A percentile compares a stretch with the other conserved stretches of the same genome.
phyloP scores from a whole-genome alignment of 176 grass and related monocot species.

The Oryza glaberrima region DNA sequence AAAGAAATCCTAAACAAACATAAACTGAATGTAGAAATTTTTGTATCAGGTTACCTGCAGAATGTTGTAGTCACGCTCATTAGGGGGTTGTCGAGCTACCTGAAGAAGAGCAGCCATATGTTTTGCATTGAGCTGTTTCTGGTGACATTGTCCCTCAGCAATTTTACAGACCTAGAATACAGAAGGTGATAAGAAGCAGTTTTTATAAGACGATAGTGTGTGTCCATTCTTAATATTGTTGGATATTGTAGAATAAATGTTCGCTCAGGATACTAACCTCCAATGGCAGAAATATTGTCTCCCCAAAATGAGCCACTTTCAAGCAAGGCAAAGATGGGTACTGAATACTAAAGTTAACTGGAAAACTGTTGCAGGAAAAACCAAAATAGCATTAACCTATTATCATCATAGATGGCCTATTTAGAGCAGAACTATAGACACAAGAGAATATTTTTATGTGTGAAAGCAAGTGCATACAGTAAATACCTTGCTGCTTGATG shows the following conservation, averaged over 20 bases:
- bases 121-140: conserved; percentile 56
- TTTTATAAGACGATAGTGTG: background rate
- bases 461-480: conserved; percentile 33
- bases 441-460: background rate
- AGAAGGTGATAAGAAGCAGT: conserved; percentile 7
- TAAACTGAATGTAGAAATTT: too few species aligned
- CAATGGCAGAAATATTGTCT: conserved; percentile 56
- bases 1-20: too few species aligned
- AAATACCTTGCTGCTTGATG: conserved; percentile 49
- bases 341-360: conserved; percentile 49
- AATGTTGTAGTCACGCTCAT: conserved; percentile 47
- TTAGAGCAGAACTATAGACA: background rate
- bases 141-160: conserved; percentile 56
- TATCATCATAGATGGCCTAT: background rate
- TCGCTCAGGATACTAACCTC: conserved; percentile 39
- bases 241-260: background rate
- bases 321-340: conserved; percentile 54
- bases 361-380: conserved; percentile 37
- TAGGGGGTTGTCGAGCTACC: conserved; percentile 43
- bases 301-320: conserved; percentile 51
- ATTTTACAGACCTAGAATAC: conserved; percentile 56
- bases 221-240: background rate
- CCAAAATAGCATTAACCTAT: background rate
- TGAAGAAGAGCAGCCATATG: conserved; percentile 55
- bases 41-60: conserved; percentile 36